Evolutionary conservation across 2,329 filamentous ascomycete genomes (phyloP).

Genomic region (Sordariomycetes sp.): DNA sequence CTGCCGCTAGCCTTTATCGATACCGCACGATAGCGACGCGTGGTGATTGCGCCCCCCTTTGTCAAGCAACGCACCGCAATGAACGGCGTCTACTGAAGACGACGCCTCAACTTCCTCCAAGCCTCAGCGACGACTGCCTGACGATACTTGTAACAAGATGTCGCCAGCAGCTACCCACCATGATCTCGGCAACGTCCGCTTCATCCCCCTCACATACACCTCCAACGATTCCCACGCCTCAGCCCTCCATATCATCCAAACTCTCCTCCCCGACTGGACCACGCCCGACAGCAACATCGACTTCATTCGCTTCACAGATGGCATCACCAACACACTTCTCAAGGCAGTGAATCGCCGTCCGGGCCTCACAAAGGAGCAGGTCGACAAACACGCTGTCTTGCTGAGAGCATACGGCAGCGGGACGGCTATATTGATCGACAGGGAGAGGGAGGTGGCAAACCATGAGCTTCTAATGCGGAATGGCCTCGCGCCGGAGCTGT

Average conservation of each 20-base stretch:
- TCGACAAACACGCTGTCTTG: slow-evolving; percentile 78
- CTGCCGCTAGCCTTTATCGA: no score
- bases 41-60: no score
- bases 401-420: slow-evolving; percentile 90
- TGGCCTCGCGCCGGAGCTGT: slow-evolving; percentile 73
- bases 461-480: slow-evolving; percentile 82
- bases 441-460: slow-evolving; percentile 69
- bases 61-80: no score
- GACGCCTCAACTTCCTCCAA: no score
- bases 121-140: no score
- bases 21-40: no score
- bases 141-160: slow-evolving; percentile 17
- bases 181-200: slow-evolving; percentile 38
- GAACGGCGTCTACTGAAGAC: no score
- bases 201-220: slow-evolving; percentile 72
- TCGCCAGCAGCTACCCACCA: slow-evolving; percentile 20
- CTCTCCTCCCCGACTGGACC: slow-evolving; percentile 78
- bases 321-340: slow-evolving; percentile 90
- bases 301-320: slow-evolving; percentile 89
- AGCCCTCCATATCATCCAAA: slow-evolving; percentile 68
- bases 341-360: slow-evolving; percentile 63
- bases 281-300: slow-evolving; percentile 64
- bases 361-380: slow-evolving; percentile 59
- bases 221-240: slow-evolving; percentile 68
- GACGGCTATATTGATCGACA: slow-evolving; percentile 91